A percentile compares a stretch with the other conserved stretches of the same genome.
Evolutionary conservation across 768 basidiomycete species (phyloP).

Genomic region (Flagelloscypha sp.): DNA sequence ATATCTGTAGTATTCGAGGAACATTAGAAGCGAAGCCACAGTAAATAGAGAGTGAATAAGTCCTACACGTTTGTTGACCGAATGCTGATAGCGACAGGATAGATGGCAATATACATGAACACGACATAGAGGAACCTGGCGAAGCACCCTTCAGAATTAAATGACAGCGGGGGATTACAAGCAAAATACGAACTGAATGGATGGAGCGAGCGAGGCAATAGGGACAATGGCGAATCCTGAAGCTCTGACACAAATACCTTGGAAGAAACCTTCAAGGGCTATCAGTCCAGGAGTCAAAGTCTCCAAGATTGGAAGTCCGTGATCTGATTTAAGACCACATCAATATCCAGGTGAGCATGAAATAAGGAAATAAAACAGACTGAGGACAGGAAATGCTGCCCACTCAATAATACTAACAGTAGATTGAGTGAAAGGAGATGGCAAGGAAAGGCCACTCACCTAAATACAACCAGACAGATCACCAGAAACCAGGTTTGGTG

Average conservation of each 20-base stretch:
- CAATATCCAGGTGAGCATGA: neutral
- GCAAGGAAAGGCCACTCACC: slow-evolving; percentile 25
- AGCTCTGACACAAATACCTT: slow-evolving; percentile 44
- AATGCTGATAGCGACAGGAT: slow-evolving; percentile 49
- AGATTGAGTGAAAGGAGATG: neutral
- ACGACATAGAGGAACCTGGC: slow-evolving; percentile 60
- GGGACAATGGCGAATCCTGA: slow-evolving; percentile 45
- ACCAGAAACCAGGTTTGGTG: slow-evolving; percentile 72
- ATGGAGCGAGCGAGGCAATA: slow-evolving; percentile 48
- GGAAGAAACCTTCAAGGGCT: slow-evolving; percentile 41
- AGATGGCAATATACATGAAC: slow-evolving; percentile 68
- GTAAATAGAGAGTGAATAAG: neutral
- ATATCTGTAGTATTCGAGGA: slow-evolving; percentile 27
- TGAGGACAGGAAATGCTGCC: slow-evolving; percentile 59
- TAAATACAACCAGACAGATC: slow-evolving; percentile 45
- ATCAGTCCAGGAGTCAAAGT: slow-evolving; percentile 28
- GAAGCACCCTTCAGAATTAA: neutral
- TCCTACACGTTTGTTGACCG: slow-evolving; percentile 57
- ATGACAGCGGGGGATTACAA: neutral
- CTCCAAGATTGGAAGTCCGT: slow-evolving; percentile 31
- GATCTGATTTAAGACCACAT: slow-evolving; percentile 20
- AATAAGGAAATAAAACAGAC: slow-evolving; percentile 19
- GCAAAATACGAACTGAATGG: slow-evolving; percentile 46
- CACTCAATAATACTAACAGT: slow-evolving; percentile 50
- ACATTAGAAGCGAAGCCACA: neutral